phyloP scores from a whole-genome alignment of 768 basidiomycete species.

The Pulveroboletus sp. region DNA sequence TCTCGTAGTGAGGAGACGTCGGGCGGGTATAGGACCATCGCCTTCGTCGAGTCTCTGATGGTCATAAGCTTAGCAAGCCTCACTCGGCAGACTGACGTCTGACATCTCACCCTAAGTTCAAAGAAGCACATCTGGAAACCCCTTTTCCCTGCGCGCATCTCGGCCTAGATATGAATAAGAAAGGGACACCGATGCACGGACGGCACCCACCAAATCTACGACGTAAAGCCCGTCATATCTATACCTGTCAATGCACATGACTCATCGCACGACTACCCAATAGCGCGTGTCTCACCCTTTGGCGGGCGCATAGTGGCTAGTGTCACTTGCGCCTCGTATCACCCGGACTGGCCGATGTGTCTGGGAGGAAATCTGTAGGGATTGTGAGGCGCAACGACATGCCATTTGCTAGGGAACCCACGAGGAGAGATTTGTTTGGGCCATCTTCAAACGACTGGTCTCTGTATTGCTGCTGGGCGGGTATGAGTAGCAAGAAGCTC shows the following conservation, averaged over 20 bases:
- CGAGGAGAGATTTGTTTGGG: conserved; percentile 19
- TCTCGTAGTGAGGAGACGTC: conserved; percentile 13
- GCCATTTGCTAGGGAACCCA: conserved; percentile 1
- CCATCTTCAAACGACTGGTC: conserved; percentile 22
- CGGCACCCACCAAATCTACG: conserved; percentile 19
- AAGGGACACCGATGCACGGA: not conserved
- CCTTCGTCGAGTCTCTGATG: conserved; percentile 26
- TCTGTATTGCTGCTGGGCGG: conserved; percentile 17
- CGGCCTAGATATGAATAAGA: conserved; percentile 16
- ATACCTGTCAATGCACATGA: conserved; percentile 17
- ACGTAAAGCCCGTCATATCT: conserved; percentile 32
- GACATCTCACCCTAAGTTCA: conserved; percentile 19
- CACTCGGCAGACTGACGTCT: not conserved
- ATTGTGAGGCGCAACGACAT: not conserved
- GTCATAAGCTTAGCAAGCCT: not conserved
- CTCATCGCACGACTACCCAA: not conserved
- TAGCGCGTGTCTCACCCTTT: conserved; percentile 17
- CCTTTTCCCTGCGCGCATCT: conserved; percentile 13
- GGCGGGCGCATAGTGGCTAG: conserved; percentile 17
- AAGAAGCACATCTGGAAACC: conserved; percentile 29
- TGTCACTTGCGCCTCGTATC: conserved; percentile 26
- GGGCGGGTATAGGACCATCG: conserved; percentile 14
- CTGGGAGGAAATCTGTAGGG: conserved; percentile 25
- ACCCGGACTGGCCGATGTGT: conserved; percentile 35
- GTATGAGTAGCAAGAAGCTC: not conserved